Base-by-base conservation (phyloP, 345 rosid species). In the Gynandropsis gynandra region DNA sequence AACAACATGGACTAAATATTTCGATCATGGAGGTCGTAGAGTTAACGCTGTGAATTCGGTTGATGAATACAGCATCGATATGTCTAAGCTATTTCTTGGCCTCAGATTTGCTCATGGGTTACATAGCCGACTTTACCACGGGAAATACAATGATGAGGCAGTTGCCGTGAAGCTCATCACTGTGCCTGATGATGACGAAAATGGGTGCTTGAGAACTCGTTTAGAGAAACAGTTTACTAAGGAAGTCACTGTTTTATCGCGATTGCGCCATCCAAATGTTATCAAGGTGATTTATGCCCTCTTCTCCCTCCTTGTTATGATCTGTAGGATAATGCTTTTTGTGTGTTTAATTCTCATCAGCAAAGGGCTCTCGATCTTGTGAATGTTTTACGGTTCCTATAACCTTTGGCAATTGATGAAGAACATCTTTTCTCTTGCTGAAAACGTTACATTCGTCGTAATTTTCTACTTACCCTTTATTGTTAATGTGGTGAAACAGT, bases 111-210 rank as follows among this genome's bases (percentile, higher is more conserved):
- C 99, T 50, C 90, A 81, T 55, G 99, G 99, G 21, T 81, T 93
- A 0, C 80, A 87, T 54, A 92, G 99, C 64, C 71, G 89, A 59
- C 85, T 92, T 24, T 88, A 92, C 52, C 99, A 85, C 67, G 99
- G 99, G 40, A 70, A 80, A 48, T 92, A 92, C 60, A 81, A 80
- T 34, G 99, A 88, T 44, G 82, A 92, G 53, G 78, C 95, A 39
- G 99, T 92, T 63, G 99, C 99, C 0, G 97, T 92, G 63, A 92
- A 92, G 74, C 80, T 92, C 56, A 85, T 92, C 47, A 78, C 78
- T 69, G 81, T 71, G 7, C 90, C 94, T 8, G 99, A 88, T 63
- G 97, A 83, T 62, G 97, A 80, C 24, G 99, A 85, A 51, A 85
- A 76, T 41, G 85, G 74, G 61, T 57, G 64, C 41, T 67, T 88